Conservation (phyloP, 345 rosid species). For the Rhizophora apiculata region DNA sequence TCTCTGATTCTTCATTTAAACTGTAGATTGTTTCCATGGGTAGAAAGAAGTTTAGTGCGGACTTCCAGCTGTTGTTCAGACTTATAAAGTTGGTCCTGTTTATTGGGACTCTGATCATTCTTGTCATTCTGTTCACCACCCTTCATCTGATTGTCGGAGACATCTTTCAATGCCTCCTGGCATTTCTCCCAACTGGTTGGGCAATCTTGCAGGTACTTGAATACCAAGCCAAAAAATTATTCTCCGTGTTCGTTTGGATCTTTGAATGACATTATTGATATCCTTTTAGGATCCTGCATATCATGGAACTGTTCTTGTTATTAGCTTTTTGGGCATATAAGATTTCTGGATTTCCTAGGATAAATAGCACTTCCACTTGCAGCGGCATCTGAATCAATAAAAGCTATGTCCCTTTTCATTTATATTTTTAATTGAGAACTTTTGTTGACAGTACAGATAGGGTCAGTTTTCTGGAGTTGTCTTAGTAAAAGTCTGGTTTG, state of each 20-base stretch:
- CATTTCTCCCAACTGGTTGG: constrained; percentile 88
- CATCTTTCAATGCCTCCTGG: constrained; percentile 78
- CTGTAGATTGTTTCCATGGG: constrained; percentile 90
- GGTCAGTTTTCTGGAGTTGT: no score
- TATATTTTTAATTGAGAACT: no score
- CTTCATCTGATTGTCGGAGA: constrained; percentile 78
- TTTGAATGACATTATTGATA: neutral
- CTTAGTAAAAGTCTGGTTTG: neutral
- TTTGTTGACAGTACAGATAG: no score
- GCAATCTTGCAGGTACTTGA: constrained; percentile 68
- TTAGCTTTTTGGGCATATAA: no score
- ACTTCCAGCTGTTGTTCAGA: constrained; percentile 96
- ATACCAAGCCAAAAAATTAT: neutral
- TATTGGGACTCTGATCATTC: constrained; percentile 51
- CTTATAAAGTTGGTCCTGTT: constrained; percentile 73
- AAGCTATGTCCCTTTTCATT: no score
- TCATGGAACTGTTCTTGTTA: no score
- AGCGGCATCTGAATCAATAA: no score
- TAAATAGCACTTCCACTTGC: no score
- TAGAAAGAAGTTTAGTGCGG: constrained; percentile 91
- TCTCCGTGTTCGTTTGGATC: neutral
- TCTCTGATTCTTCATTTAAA: neutral
- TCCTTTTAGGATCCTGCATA: neutral
- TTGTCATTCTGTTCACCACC: constrained; percentile 65
- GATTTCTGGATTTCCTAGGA: no score